Conservation (phyloP, 2,329 filamentous ascomycete species). For the Cadophora gregata region DNA sequence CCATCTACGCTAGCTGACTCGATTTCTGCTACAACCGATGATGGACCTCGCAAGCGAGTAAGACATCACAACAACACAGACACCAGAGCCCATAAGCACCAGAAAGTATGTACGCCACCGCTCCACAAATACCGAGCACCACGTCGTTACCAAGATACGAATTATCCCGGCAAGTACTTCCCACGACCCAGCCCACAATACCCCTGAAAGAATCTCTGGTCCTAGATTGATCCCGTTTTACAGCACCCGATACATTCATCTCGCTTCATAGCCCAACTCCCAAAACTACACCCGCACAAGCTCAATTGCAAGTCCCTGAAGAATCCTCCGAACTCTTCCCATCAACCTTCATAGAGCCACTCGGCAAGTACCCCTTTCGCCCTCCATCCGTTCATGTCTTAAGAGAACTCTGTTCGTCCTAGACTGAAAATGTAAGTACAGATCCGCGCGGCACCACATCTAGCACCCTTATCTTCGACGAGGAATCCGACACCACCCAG, state of each 20-base stretch:
- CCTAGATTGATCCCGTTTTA: constrained; percentile 63
- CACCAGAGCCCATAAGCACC: constrained; percentile 11
- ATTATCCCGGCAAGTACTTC: constrained; percentile 83
- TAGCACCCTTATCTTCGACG: constrained; percentile 5
- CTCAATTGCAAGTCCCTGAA: background rate
- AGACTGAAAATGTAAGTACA: constrained; percentile 25
- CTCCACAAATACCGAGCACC: background rate
- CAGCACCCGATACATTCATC: constrained; percentile 23
- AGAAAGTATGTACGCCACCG: background rate
- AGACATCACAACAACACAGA: background rate
- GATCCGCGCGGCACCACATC: constrained; percentile 7
- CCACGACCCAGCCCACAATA: constrained; percentile 52
- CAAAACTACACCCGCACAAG: background rate
- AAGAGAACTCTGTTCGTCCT: constrained; percentile 27
- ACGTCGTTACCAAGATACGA: constrained; percentile 73
- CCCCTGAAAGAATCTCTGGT: constrained; percentile 60
- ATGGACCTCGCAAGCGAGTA: background rate
- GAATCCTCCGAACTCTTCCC: constrained; percentile 18
- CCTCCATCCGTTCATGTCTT: background rate
- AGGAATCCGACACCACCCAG: constrained; percentile 5
- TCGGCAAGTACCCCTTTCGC: constrained; percentile 25
- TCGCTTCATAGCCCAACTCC: background rate
- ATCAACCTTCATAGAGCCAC: constrained; percentile 11
- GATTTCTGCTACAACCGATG: constrained; percentile 3
- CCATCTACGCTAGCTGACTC: background rate